Base-by-base conservation (phyloP, 2,329 filamentous ascomycete genomes). In the Pestalotiopsis sp. region DNA sequence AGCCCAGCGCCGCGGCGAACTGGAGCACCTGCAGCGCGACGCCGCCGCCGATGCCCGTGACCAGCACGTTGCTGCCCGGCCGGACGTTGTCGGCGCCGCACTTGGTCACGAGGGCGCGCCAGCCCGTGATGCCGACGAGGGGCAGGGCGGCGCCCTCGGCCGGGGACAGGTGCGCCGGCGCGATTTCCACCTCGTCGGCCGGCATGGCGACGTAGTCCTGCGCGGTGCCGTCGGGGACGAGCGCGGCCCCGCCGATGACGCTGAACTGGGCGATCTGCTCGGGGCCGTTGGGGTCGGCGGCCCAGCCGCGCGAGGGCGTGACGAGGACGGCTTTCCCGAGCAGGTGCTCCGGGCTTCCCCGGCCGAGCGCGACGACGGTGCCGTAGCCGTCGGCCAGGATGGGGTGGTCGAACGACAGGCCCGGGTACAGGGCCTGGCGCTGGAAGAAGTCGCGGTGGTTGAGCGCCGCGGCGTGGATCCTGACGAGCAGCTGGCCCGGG, bases 401-500 rank as follows among this genome's bases (percentile, higher is more conserved):
- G 1, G 95, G 93, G 5, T 90, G 85, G 69, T 88, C 86, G 80
- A 97, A 97, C 13, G 92, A 91, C 66, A 94, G 92, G 74, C 89
- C 92, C 0, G 95, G 95, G 84, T 98, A 98, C 56, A 97, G 89
- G 77, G 95, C 92, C 80, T 96, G 94, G 67, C 95, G 93, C 81
- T 97, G 92, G 83, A 98, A 98, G 74, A 97, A 89, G 80, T 98
- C 96, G 75, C 95, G 92, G 83, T 98, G 96, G 84, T 98, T 98
- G 64, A 98, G 90, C 14, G 95, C 92, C 1, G 91, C 93, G 65
- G 94, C 93, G 45, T 88, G 87, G 76, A 98, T 84, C 75, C 89
- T 90, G 71, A 98, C 84, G 6, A 97, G 85, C 72, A 97, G 84
- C 79, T 98, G 87, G 71, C 85, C 85, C 17, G 88, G 87, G 31